Percentiles rank a stretch among this genome's conserved stretches.
Evolutionary conservation across 208 protist genomes (phyloP).

Genomic region (Acanthamoeba royreba): DNA sequence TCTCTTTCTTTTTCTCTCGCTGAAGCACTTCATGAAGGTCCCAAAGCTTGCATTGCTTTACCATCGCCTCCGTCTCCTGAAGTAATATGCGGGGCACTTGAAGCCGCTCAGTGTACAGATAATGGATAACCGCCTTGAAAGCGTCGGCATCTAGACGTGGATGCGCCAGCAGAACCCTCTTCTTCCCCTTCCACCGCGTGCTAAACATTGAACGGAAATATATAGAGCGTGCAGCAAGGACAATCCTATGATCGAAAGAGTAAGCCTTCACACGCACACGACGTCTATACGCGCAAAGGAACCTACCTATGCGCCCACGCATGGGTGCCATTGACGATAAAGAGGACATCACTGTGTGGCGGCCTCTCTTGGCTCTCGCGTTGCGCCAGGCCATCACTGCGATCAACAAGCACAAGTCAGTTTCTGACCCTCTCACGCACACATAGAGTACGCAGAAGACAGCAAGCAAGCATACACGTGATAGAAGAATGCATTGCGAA

Average conservation of each 20-base stretch:
- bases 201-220: not conserved
- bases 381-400: not conserved
- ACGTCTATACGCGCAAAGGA: not conserved
- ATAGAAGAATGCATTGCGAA: not conserved
- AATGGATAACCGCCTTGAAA: constrained; percentile 19
- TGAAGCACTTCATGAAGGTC: not conserved
- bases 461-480: not conserved
- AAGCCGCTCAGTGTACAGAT: not conserved
- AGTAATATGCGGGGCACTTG: not conserved
- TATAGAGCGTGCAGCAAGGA: not conserved
- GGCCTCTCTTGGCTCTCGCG: not conserved
- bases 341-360: not conserved
- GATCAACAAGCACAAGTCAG: not conserved
- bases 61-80: not conserved
- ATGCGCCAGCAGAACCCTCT: not conserved
- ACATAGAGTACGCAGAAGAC: too few species aligned
- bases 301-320: not conserved
- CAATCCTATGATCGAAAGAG: not conserved
- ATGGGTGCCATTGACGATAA: not conserved
- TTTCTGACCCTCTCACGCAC: not conserved
- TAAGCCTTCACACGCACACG: not conserved
- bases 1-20: not conserved
- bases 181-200: constrained; percentile 1
- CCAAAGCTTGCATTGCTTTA: not conserved
- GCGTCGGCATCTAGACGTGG: not conserved